Evolutionary conservation across 2,329 filamentous ascomycete species (phyloP), one percentile per base, ranked within the genome.

Genomic region (Fusarium neocosmosporiellum): DNA sequence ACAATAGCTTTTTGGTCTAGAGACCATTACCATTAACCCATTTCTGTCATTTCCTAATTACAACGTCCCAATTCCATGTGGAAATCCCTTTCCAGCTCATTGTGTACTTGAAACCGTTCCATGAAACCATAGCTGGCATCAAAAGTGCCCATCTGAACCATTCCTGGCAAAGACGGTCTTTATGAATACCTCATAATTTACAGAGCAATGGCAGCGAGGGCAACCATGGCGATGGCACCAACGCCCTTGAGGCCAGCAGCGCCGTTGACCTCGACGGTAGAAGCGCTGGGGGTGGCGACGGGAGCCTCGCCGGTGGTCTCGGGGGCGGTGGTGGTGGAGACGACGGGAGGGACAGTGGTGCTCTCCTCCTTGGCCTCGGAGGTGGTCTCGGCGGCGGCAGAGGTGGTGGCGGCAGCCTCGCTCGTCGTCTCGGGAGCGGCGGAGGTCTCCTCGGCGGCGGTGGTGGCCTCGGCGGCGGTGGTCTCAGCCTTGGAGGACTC

Each of bases 181-280:
- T 24, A 29, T 48, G 43, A 29, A 48, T 27, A 48, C 22, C 43
- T 48, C 43, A 29, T 48, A 20, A n/a, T 61, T 82, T 83, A 83
- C 80, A 83, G 80, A 71, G 81, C 81, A 71, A 83, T 63, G 66
- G 75, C 80, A 67, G 72, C 80, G 54, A 81, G 65, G 55, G 73
- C 79, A 55, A 79, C 72, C 71, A 82, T 75, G 75, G 79, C 81
- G 22, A 81, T 60, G 59, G 72, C 80, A n/a, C 80, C 80, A 24
- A 80, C 43, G 73, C 79, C 75, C 70, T 72, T 77, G 63, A 81
- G 39, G 59, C 72, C 75, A 60, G 79, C 80, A 61, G 80, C 81
- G 59, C 75, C 80, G 67, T 67, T 78, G 62, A 75, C 76, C 65
- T 76, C 74, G 64, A 73, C 69, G 63, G 64, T 61, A 41, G 67